Evolutionary conservation across 768 basidiomycete genomes (phyloP), one percentile per base, ranked within the genome.

Genomic region (Gloeophyllum trabeum): DNA sequence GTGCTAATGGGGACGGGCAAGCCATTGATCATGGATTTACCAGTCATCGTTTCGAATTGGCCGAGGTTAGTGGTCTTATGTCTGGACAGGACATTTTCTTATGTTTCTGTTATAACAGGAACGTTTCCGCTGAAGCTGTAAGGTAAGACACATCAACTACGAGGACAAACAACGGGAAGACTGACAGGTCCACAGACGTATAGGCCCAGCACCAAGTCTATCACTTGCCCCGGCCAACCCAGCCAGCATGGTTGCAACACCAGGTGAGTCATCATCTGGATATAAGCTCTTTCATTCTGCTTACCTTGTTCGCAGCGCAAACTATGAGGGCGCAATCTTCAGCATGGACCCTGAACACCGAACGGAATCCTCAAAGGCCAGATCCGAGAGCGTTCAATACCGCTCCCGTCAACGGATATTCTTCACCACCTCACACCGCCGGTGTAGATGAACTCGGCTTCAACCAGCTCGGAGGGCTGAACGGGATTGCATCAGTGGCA

Each of bases 41-140:
- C 87, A 14, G 71, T 90, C 14, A 78, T 86, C 35, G 67, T 91
- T 25, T 87, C 87, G 4, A 89, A 89, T 51, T 90, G 87, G 87
- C 83, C 82, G 50, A 74, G 81, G 86, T 83, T 46, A 35, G 78
- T 62, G 25, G 38, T 16, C 38, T 2, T 23, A 14, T 39, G 34
- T 5, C 10, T 6, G 4, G 37, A 13, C 5, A 35, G 24, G 22
- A 18, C 19, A 42, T 39, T 35, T 44, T 24, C n/a, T 39, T 47
- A 21, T 6, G 48, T 43, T 25, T 10, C 28, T 13, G n/a, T 45
- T 12, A n/a, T 44, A n/a, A 24, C 46, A 87, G 87, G 52, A 64
- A 64, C 35, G 79, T 84, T 5, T 88, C 85, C 1, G 63, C 70
- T 14, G 84, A 87, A 57, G 83, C 85, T 23, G 67, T 85, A 43